These are phyloP conservation scores for Carex kokanica DNA, from an alignment of 176 grass and related monocot genomes.

Conservation along the genomic window DNA sequence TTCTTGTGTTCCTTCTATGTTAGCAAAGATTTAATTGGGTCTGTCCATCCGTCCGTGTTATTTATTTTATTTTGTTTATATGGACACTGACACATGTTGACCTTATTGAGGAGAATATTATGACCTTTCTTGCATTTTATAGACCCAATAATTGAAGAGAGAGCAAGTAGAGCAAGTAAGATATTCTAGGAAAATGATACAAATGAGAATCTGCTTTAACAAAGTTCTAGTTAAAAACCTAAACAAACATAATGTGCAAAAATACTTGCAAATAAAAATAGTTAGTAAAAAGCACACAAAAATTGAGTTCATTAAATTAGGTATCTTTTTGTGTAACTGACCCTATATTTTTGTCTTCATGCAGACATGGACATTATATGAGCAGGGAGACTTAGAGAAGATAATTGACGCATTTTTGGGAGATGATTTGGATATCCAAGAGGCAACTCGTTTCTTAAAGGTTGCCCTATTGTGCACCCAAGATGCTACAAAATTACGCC, in stretches of 20 bases:
- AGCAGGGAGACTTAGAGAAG: conserved; percentile 45
- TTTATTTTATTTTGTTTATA: conserved; percentile 1
- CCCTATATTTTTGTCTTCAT: conserved; percentile 23
- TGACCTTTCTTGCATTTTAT: neutral
- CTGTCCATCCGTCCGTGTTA: too few relatives aligned
- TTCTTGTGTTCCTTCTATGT: too few relatives aligned
- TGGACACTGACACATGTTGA: neutral
- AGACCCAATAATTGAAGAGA: neutral
- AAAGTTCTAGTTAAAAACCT: neutral
- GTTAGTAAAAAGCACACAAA: neutral
- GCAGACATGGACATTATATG: conserved; percentile 59
- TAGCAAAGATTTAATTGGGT: too few relatives aligned
- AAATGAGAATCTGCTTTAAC: neutral
- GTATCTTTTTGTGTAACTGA: neutral
- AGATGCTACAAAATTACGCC: conserved; percentile 67
- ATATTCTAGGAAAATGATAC: neutral
- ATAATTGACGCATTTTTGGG: conserved; percentile 63
- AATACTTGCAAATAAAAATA: neutral
- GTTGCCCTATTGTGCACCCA: conserved; percentile 72
- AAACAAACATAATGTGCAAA: neutral
- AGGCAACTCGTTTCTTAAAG: conserved; percentile 69
- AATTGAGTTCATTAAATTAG: neutral
- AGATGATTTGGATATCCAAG: conserved; percentile 51
- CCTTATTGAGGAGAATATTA: neutral
- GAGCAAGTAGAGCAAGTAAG: neutral